phyloP scores from a whole-genome alignment of 164 flowering plant species.

The Paratinospora sagittata region DNA sequence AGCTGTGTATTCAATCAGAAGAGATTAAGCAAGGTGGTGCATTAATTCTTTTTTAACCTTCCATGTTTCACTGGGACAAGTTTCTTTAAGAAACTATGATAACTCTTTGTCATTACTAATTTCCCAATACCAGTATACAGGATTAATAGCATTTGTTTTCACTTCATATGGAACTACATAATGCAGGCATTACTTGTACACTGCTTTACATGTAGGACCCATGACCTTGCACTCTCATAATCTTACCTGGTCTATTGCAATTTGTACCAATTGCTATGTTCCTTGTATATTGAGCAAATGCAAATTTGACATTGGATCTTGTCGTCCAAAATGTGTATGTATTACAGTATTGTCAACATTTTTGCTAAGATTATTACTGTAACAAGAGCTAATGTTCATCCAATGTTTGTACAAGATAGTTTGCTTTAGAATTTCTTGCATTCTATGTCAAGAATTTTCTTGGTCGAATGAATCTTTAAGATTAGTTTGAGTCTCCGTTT shows the following conservation, averaged over 20 bases:
- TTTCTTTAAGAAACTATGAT: neutral
- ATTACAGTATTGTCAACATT: too few relatives aligned
- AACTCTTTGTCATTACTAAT: neutral
- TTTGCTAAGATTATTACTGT: neutral
- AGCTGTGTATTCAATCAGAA: neutral
- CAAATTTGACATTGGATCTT: too few relatives aligned
- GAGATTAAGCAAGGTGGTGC: neutral
- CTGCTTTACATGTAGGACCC: neutral
- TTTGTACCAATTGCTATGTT: neutral
- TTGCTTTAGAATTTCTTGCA: neutral
- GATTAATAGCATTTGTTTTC: neutral
- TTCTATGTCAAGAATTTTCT: neutral
- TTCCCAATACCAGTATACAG: neutral
- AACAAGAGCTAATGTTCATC: neutral
- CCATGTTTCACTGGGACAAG: neutral
- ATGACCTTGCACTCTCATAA: neutral
- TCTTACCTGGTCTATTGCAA: neutral
- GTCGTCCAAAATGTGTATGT: too few relatives aligned
- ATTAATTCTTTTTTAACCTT: neutral
- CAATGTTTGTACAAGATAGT: neutral
- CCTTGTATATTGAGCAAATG: neutral
- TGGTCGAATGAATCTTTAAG: neutral
- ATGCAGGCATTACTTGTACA: too few relatives aligned
- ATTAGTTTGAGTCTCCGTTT: neutral
- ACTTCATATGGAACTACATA: neutral